These are phyloP conservation scores for Lactarius akahatsu DNA, from an alignment of 768 basidiomycete species.

Conservation along the genomic window DNA sequence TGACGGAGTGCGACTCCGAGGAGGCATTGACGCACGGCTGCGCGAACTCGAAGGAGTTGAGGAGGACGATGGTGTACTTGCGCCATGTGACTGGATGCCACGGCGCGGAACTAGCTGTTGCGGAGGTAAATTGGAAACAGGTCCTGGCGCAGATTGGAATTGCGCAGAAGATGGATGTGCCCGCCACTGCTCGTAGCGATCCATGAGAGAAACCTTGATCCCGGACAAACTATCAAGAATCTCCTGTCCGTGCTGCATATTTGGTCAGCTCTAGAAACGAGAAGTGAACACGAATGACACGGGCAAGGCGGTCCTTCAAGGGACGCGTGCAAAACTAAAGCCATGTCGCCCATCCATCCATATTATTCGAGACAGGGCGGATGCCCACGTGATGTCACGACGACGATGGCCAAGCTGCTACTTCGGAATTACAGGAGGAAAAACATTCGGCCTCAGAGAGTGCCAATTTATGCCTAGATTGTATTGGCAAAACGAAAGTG, in stretches of 20 bases:
- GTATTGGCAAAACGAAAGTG: neutral
- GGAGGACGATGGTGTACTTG: constrained; percentile 19
- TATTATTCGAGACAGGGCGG: neutral
- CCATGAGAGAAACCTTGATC: constrained; percentile 62
- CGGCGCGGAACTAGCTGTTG: neutral
- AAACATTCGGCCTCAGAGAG: neutral
- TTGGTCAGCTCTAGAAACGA: constrained; percentile 24
- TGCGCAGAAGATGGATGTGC: constrained; percentile 30
- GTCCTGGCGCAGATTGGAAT: constrained; percentile 4
- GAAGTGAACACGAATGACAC: constrained; percentile 3
- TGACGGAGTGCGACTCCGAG: constrained; percentile 24
- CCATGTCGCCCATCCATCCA: neutral
- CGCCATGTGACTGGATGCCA: constrained; percentile 7
- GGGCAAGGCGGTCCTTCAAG: neutral
- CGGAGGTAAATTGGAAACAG: neutral
- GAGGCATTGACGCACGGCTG: constrained; percentile 21
- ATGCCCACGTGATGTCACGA: neutral
- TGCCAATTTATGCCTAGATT: neutral
- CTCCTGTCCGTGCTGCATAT: constrained; percentile 66
- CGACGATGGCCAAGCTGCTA: neutral
- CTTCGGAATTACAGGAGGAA: no score
- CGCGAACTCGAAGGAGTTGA: constrained; percentile 30
- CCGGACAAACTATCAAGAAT: constrained; percentile 65
- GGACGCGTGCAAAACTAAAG: neutral
- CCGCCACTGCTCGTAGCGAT: constrained; percentile 62